Conservation (phyloP, 192 early-diverging fungal species). For the Coemansia nantahalensis region DNA sequence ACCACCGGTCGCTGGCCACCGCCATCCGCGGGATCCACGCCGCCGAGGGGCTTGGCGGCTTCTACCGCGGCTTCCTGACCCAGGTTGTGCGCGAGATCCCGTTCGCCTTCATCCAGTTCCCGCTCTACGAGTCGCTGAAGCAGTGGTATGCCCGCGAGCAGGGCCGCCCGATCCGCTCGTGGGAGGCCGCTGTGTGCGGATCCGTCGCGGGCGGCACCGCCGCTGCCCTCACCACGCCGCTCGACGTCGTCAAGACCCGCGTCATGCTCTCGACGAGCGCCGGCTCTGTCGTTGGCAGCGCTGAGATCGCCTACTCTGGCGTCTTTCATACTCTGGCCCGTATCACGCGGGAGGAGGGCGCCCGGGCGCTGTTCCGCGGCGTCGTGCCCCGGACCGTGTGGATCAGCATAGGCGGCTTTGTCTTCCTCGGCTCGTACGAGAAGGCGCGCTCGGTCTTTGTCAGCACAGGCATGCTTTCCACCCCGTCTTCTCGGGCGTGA, state of each 20-base stretch:
- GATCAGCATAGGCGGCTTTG: conserved; percentile 93
- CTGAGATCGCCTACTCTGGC: conserved; percentile 59
- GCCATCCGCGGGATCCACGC: conserved; percentile 66
- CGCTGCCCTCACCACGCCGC: conserved; percentile 87
- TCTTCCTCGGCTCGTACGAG: conserved; percentile 97
- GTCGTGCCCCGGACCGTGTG: conserved; percentile 91
- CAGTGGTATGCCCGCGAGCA: conserved; percentile 51
- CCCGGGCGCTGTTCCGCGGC: conserved; percentile 76
- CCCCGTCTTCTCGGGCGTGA: too few species aligned
- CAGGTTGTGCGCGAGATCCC: conserved; percentile 96
- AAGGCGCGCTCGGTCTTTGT: conserved; percentile 56
- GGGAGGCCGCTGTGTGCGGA: conserved; percentile 84
- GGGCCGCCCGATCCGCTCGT: conserved; percentile 59
- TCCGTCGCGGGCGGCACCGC: conserved; percentile 87
- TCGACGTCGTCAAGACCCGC: conserved; percentile 95
- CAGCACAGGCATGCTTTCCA: conserved; percentile 22
- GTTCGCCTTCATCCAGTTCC: conserved; percentile 96
- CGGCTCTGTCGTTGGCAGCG: conserved; percentile 4
- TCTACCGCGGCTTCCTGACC: conserved; percentile 90
- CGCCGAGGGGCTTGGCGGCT: conserved; percentile 74
- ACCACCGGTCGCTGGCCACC: conserved; percentile 58
- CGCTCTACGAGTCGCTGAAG: conserved; percentile 91
- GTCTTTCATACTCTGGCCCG: conserved; percentile 67
- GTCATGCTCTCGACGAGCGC: conserved; percentile 83
- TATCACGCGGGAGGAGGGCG: conserved; percentile 79